These are phyloP conservation scores for Collybiopsis luxurians DNA, from an alignment of 768 basidiomycete genomes.

Conservation along the genomic window DNA sequence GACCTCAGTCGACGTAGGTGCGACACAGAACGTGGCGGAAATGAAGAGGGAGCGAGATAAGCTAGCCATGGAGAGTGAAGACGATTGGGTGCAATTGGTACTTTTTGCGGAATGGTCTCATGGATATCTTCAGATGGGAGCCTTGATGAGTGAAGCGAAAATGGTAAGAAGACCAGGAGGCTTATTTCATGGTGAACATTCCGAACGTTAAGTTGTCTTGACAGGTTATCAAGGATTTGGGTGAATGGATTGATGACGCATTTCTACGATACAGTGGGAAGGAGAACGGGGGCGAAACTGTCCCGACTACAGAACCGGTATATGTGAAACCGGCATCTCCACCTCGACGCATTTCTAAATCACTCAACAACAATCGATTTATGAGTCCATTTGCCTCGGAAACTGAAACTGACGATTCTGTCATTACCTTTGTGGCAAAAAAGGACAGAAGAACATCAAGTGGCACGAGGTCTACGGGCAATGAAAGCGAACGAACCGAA, in stretches of 20 bases:
- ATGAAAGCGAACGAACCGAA: constrained; percentile 5
- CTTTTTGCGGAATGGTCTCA: constrained; percentile 97
- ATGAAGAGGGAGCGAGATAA: constrained; percentile 59
- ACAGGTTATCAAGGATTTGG: constrained; percentile 73
- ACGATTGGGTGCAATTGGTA: constrained; percentile 93
- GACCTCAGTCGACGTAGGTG: constrained; percentile 41
- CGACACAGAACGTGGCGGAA: constrained; percentile 30
- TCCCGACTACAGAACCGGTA: constrained; percentile 8
- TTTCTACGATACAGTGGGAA: constrained; percentile 43
- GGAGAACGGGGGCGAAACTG: constrained; percentile 9
- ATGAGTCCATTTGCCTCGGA: constrained; percentile 39
- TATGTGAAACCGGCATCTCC: background rate
- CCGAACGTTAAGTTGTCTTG: background rate
- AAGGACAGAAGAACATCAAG: constrained; percentile 29
- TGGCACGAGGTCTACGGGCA: constrained; percentile 3
- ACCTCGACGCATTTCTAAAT: background rate
- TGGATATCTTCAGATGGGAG: constrained; percentile 94
- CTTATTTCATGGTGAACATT: background rate
- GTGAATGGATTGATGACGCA: constrained; percentile 86
- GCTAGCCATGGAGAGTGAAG: constrained; percentile 70
- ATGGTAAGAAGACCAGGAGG: constrained; percentile 35
- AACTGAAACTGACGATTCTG: constrained; percentile 67
- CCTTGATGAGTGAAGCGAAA: constrained; percentile 79
- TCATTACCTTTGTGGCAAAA: constrained; percentile 71
- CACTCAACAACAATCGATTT: background rate